Evolutionary conservation across 2,329 filamentous ascomycete species (phyloP), one percentile per base, ranked within the genome.

Genomic region (Teratosphaeria viscida): DNA sequence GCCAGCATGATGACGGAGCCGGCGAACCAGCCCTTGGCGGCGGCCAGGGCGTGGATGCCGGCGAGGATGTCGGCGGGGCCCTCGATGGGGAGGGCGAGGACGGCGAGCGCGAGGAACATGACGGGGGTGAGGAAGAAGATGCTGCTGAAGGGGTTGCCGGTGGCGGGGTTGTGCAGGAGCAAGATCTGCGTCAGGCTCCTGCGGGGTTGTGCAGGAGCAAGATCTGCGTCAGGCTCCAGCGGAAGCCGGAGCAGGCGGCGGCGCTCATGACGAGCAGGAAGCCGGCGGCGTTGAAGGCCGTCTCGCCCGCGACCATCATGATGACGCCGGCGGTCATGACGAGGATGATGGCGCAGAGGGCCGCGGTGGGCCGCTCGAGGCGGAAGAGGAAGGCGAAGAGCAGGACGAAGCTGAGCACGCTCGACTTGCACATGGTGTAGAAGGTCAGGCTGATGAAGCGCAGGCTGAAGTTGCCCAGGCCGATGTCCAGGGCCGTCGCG

Each of bases 351-450:
- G 82, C 80, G 47, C 95, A 87, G 8, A 99, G 83, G 67, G 87
- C 89, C 80, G 88, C 85, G 0, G 92, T 96, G 0, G 90, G 90
- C 11, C 84, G 83, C 75, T 99, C 94, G 57, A 99, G 85, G 57
- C 89, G 86, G 78, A 99, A 97, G 55, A 95, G 73, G 71, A 99
- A 96, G 63, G 94, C 94, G 72, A 99, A 99, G 55, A 96, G 75
- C 26, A 99, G 85, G 58, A 99, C 94, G 71, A 97, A 99, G 53
- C 90, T 92, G 26, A 99, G 83, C 16, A 92, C 90, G 10, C 92
- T 96, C 5, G 92, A 97, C 81, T 99, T 99, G 77, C 94, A 97
- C 94, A 99, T 97, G 61, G 94, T 99, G 76, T 96, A 95, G 73
- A 99, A 99, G 10, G 92, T 96, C 66, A 99, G 83, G 52, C 90